Evolutionary conservation across 108 stramenopile genomes (phyloP), one percentile per base, ranked within the genome.

Genomic region (Craspedostauros australis): DNA sequence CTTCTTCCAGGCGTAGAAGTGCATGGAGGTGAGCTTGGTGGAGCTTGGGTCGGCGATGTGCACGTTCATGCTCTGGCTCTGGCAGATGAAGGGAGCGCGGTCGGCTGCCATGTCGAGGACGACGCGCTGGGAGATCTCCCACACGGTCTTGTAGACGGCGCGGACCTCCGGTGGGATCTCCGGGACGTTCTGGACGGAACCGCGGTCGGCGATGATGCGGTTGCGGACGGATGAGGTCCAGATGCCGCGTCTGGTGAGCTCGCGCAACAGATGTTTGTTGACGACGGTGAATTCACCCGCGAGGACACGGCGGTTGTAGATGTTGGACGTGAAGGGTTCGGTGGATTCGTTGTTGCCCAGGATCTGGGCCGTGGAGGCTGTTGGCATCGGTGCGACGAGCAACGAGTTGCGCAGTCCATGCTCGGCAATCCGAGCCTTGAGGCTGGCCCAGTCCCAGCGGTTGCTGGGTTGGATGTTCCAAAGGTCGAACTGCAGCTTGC

Each of bases 341-440:
- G 95, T 93, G 50, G 82, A 80, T 73, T 99, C 99, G 75, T 97
- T 97, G 75, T 97, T 97, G 2, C 99, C 98, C 45, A 99, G 70
- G 58, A 99, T 99, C 75, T 98, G 97, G 14, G 98, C 96, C 25
- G 98, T 99, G n/a, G 96, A 96, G 15, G 98, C 98, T 22, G 98
- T 99, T 46, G 98, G 97, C 98, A 99, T 99, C 51, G 98, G 98
- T 15, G 97, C 97, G 20, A 98, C 75, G 25, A 99, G 77, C 44
- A 99, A 89, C 20, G 97, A 98, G 77, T 99, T 99, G 47, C 97
- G 86, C 72, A 97, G 69, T 38, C 98, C 98, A 54, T 94, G 72
- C 60, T 93, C 42, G 12, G 77, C 78, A 51, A 99, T 84, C 23
- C 88, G 68, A 25, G 67, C 68, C 58, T 88, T 93, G 29, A 99